Base-by-base conservation (phyloP, 306 rosid species). In the Amphicarpaea edgeworthii region DNA sequence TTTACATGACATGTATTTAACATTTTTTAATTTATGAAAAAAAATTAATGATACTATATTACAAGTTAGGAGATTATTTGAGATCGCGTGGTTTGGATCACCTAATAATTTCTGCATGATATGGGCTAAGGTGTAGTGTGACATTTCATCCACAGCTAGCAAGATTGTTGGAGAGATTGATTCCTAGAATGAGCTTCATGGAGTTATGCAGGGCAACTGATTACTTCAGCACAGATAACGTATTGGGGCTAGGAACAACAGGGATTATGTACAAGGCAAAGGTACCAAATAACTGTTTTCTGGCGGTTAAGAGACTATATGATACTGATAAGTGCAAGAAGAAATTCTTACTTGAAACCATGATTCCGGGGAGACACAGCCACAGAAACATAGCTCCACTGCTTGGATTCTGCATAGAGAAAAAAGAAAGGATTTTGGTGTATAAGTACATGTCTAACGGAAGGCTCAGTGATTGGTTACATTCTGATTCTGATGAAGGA, bases 201-300 rank as follows among this genome's bases (percentile, higher is more conserved):
- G 87, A 57, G 20, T 69, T 83, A 34, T 77, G 74, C 26, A 61
- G 61, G 42, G 83, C 81, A 60, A 83, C 89, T 0, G 51, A 77
- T 68, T 76, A 55, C 75, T 86, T 83, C 65, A 40, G 73, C 40
- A 5, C 41, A 38, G 73, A 69, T 37, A 77, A 73, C 45, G 72
- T 80, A 10, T 23, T 86, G 46, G 71, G 82, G 54, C 21, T 70
- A 3, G 86, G 88, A 75, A 82, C 15, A 15, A 82, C 26, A 3
- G 84, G 86, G 77, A 82, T 78, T 8, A 60, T 71, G 84, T 85
- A 78, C 66, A 78, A 75, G 77, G 88, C 86, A 11, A 58, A 19
- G 45, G 70, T 75, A 32, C 68, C 55, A 1, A 42, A 60, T 42
- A 75, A 78, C 4, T 64, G 26, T n/a, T 45, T 64, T 20, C 14